Base-by-base conservation (phyloP, 495 filamentous ascomycete species). In the Penicillium turbatum region DNA sequence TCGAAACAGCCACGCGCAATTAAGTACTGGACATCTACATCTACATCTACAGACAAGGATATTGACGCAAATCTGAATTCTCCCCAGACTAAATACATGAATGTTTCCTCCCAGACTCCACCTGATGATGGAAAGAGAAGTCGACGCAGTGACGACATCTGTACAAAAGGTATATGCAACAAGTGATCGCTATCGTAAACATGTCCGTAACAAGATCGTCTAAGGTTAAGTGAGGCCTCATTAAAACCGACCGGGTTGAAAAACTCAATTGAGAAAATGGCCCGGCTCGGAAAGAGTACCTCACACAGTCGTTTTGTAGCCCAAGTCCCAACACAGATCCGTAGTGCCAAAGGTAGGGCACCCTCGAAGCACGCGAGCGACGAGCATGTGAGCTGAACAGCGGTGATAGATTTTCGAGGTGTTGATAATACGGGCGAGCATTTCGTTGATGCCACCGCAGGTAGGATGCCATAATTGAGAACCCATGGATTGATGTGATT, bases 251-350 rank as follows among this genome's bases (percentile, higher is more conserved):
- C 48, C 48, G 32, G 41, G 40, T 38, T 41, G 27, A 39, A 53
- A 52, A 57, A 53, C 47, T 51, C 37, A 31, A 16, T 37, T 19
- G 46, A 45, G 54, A 56, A 46, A 56, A 50, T 44, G 30, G 34
- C 27, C 44, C 52, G 27, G 27, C 17, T 34, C 51, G 52, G 43
- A 54, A 54, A 48, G 52, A 54, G 52, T 40, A 54, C 35, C 52
- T 40, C 43, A 40, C 47, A 7, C 16, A 8, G 27, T 40, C 3
- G 21, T 24, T 32, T 32, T 10, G 38, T 15, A 42, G 31, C 17
- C 26, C 17, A 37, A 6, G 26, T 29, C 11, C 38, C 34, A 13
- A 13, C 9, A 13, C 1, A n/a, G 37, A 10, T 31, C 51, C 41
- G 15, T 12, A 6, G 13, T 51, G 38, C 48, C 21, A 21, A 45